Evolutionary conservation across 164 flowering plant species (phyloP).

Genomic region (Kalanchoe fedtschenkoi): DNA sequence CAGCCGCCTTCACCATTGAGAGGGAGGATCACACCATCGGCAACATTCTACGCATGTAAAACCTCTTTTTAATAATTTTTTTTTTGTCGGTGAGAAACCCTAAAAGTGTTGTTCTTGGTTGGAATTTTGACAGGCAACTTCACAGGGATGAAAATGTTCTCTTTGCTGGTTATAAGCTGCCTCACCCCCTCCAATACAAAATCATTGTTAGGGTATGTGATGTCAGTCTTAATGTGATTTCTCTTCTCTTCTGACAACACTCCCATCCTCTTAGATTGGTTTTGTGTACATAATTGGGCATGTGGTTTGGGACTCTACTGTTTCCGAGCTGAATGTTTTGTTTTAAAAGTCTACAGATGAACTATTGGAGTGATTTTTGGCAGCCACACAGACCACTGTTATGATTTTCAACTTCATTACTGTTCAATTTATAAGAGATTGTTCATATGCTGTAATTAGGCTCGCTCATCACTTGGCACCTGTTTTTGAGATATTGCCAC

Average conservation of each 20-base stretch:
- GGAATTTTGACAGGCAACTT: constrained; percentile 50
- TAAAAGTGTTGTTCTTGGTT: neutral
- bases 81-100: neutral
- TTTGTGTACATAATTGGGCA: too few species aligned
- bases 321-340: too few species aligned
- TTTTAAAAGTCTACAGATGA: too few species aligned
- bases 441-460: too few species aligned
- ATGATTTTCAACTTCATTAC: too few species aligned
- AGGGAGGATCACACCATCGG: constrained; percentile 95
- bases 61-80: neutral
- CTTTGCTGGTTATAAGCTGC: constrained; percentile 96
- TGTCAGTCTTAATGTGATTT: too few species aligned
- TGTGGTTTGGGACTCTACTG: too few species aligned
- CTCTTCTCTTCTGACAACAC: too few species aligned
- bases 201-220: constrained; percentile 81
- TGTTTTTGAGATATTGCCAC: neutral
- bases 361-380: too few species aligned
- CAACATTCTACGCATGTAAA: constrained; percentile 85
- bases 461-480: neutral
- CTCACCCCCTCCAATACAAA: constrained; percentile 96
- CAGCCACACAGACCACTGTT: too few species aligned
- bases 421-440: too few species aligned
- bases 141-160: constrained; percentile 85
- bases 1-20: constrained; percentile 89
- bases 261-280: too few species aligned